phyloP scores from a whole-genome alignment of 306 rosid genomes.

The Lagenaria siceraria region DNA sequence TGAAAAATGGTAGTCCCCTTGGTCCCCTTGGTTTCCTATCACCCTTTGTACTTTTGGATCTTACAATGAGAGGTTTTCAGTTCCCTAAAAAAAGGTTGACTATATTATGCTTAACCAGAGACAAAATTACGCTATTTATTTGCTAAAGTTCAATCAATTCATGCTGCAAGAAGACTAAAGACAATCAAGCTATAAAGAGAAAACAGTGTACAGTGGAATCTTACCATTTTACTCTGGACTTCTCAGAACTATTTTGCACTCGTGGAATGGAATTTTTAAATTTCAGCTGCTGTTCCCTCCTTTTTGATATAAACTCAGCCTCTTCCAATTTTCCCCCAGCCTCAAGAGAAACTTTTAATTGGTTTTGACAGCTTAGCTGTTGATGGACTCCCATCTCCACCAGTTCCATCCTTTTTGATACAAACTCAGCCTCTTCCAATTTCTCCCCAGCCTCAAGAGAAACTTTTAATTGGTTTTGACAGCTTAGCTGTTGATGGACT shows the following conservation, averaged over 20 bases:
- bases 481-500: slow-evolving; percentile 38
- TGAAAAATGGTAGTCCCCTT: background rate
- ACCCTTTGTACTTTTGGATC: background rate
- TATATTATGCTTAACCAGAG: background rate
- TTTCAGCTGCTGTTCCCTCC: slow-evolving; percentile 22
- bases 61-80: background rate
- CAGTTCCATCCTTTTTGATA: slow-evolving; percentile 53
- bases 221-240: slow-evolving; percentile 15
- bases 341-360: slow-evolving; percentile 39
- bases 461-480: slow-evolving; percentile 33
- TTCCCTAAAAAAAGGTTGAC: background rate
- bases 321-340: slow-evolving; percentile 40
- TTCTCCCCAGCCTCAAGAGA: slow-evolving; percentile 47
- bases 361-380: slow-evolving; percentile 37
- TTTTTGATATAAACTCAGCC: slow-evolving; percentile 54
- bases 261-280: slow-evolving; percentile 10
- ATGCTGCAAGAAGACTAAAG: background rate
- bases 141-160: background rate
- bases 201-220: background rate
- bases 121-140: background rate
- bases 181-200: background rate
- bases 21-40: background rate
- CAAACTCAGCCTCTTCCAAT: slow-evolving; percentile 49
- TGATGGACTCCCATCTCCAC: slow-evolving; percentile 50
- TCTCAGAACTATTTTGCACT: slow-evolving; percentile 8